These are phyloP conservation scores for Microcyclospora tardicrescens DNA, from an alignment of 2,329 filamentous ascomycete genomes.

Conservation along the genomic window DNA sequence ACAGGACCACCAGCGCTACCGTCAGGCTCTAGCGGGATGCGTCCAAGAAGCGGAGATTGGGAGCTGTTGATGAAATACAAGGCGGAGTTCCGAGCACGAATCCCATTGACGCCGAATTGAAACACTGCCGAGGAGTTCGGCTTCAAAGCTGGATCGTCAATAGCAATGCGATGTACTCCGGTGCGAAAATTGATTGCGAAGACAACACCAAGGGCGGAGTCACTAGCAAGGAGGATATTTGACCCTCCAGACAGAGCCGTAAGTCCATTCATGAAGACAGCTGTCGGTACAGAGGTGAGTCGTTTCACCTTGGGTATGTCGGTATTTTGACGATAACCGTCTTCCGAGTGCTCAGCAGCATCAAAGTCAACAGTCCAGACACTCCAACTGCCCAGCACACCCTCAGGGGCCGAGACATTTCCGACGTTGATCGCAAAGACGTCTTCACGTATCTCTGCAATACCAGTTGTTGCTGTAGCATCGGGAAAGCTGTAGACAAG, in stretches of 20 bases:
- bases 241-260: constrained; percentile 1
- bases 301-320: neutral
- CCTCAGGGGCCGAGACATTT: constrained; percentile 2
- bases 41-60: constrained; percentile 4
- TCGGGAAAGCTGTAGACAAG: constrained; percentile 6
- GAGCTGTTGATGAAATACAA: constrained; percentile 9
- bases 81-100: constrained; percentile 4
- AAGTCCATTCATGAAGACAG: constrained; percentile 7
- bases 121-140: constrained; percentile 5
- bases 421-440: constrained; percentile 6
- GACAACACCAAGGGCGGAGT: constrained; percentile 6
- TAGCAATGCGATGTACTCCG: constrained; percentile 1
- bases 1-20: constrained; percentile 1
- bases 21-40: constrained; percentile 1
- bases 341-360: neutral
- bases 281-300: constrained; percentile 3
- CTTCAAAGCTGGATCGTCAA: constrained; percentile 9
- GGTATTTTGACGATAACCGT: neutral
- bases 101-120: constrained; percentile 8
- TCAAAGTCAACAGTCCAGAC: constrained; percentile 1
- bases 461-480: constrained; percentile 1
- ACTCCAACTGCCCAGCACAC: constrained; percentile 4
- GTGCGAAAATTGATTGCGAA: constrained; percentile 5
- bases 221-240: constrained; percentile 4
- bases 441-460: constrained; percentile 6